phyloP scores from a whole-genome alignment of 2,329 filamentous ascomycete species.

The Cercospora sp. region DNA sequence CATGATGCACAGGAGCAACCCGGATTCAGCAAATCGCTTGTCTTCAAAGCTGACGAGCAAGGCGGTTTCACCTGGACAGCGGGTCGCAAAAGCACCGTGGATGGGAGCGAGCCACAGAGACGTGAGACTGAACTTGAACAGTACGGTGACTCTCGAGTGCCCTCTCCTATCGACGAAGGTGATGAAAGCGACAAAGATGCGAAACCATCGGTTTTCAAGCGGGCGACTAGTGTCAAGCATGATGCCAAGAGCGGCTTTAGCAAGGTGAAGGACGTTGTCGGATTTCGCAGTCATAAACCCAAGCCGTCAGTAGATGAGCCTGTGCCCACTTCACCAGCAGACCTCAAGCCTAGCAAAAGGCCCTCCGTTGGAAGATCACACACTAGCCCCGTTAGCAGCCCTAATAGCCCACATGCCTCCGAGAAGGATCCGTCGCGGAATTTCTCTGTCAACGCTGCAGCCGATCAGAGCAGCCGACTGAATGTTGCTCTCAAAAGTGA shows the following conservation, averaged over 20 bases:
- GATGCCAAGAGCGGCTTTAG: conserved; percentile 81
- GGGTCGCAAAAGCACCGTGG: conserved; percentile 50
- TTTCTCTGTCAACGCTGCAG: conserved; percentile 17
- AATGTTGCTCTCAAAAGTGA: conserved; percentile 13
- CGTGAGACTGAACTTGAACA: conserved; percentile 26
- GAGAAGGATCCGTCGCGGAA: conserved; percentile 11
- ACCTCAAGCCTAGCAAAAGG: conserved; percentile 25
- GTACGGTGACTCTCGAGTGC: conserved; percentile 25
- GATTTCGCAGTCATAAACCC: conserved; percentile 47
- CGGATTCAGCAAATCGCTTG: conserved; percentile 39
- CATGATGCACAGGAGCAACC: conserved; percentile 22
- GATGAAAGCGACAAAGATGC: conserved; percentile 36
- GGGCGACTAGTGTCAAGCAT: conserved; percentile 73
- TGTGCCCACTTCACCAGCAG: conserved; percentile 26
- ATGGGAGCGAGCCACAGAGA: conserved; percentile 44
- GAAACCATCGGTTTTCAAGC: conserved; percentile 66
- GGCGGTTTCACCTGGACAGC: conserved; percentile 49
- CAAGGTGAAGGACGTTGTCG: conserved; percentile 82
- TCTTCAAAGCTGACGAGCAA: conserved; percentile 61
- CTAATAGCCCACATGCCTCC: conserved; percentile 26
- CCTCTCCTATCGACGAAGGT: conserved; percentile 35
- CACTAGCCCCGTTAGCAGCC: conserved; percentile 34
- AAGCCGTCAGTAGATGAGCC: conserved; percentile 39
- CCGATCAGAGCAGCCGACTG: conserved; percentile 25
- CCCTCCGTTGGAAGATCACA: conserved; percentile 30